Conservation (phyloP, 352 stramenopile genomes). For the Globisporangium acanthophoron region DNA sequence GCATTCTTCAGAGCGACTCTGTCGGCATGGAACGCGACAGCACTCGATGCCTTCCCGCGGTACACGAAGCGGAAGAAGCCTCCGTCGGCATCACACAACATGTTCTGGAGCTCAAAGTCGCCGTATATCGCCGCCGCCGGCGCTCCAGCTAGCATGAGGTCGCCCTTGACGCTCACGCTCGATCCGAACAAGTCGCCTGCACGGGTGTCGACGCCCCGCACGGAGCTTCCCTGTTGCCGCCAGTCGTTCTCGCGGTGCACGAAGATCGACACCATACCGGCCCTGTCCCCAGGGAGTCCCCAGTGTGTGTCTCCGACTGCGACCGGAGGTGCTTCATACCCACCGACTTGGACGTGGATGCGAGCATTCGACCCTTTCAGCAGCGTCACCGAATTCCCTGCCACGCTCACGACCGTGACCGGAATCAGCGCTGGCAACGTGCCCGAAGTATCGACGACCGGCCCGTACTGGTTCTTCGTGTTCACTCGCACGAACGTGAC, state of each 20-base stretch:
- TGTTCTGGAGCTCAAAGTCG: conserved; percentile 64
- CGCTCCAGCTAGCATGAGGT: conserved; percentile 55
- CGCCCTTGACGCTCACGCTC: conserved; percentile 55
- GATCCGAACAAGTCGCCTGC: conserved; percentile 66
- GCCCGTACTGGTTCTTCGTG: conserved; percentile 66
- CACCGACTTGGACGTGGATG: conserved; percentile 42
- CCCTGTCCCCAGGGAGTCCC: conserved; percentile 48
- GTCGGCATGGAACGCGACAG: conserved; percentile 58
- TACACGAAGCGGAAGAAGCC: conserved; percentile 69
- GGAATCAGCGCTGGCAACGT: conserved; percentile 60
- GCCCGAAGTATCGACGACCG: conserved; percentile 56
- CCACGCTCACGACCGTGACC: conserved; percentile 24
- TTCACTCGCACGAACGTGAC: conserved; percentile 81
- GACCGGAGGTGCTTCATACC: conserved; percentile 34
- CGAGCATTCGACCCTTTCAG: conserved; percentile 59
- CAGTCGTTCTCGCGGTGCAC: conserved; percentile 61
- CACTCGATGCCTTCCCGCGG: conserved; percentile 37
- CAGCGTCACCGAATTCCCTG: conserved; percentile 17
- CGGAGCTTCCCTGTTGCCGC: conserved; percentile 58
- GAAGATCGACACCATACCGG: conserved; percentile 66
- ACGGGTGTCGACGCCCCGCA: conserved; percentile 53
- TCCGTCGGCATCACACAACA: conserved; percentile 70
- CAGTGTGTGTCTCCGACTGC: conserved; percentile 30
- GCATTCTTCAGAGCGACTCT: conserved; percentile 36
- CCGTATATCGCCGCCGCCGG: conserved; percentile 61